A percentile compares a stretch with the other conserved stretches of the same genome.
These are phyloP conservation scores for Phoma sp. DNA, from an alignment of 2,329 filamentous ascomycete species.

Conservation along the genomic window DNA sequence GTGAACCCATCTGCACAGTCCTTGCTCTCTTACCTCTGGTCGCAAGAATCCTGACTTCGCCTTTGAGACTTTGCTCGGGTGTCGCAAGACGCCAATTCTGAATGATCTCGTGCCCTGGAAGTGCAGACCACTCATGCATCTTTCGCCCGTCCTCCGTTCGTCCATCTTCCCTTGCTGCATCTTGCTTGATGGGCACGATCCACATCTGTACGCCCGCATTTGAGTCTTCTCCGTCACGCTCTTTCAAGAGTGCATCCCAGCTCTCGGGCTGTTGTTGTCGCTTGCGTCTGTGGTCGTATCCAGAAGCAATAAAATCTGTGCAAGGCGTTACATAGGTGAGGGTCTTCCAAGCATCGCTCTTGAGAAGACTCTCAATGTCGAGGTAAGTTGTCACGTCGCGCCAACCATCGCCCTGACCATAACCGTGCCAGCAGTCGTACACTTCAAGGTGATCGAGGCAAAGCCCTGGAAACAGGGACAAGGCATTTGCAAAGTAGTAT, in stretches of 20 bases:
- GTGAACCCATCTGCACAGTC: slow-evolving; percentile 34
- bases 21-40: slow-evolving; percentile 35
- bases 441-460: slow-evolving; percentile 40
- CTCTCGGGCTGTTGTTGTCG: slow-evolving; percentile 37
- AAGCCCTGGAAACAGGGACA: slow-evolving; percentile 41
- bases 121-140: slow-evolving; percentile 38
- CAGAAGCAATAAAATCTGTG: slow-evolving; percentile 44
- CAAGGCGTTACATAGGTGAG: slow-evolving; percentile 41
- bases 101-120: slow-evolving; percentile 38
- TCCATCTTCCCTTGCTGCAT: slow-evolving; percentile 18
- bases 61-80: slow-evolving; percentile 41
- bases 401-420: slow-evolving; percentile 41
- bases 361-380: slow-evolving; percentile 41
- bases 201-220: slow-evolving; percentile 44
- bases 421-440: slow-evolving; percentile 46
- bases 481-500: slow-evolving; percentile 41
- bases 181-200: slow-evolving; percentile 31
- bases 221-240: slow-evolving; percentile 37
- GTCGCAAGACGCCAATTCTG: slow-evolving; percentile 34
- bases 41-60: slow-evolving; percentile 41
- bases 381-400: slow-evolving; percentile 45
- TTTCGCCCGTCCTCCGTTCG: slow-evolving; percentile 25
- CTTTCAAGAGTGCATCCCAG: slow-evolving; percentile 40
- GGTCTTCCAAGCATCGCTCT: slow-evolving; percentile 43
- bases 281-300: slow-evolving; percentile 39